Conservation (phyloP, 1,284 basidiomycete species). For the Pascua guehoae region DNA sequence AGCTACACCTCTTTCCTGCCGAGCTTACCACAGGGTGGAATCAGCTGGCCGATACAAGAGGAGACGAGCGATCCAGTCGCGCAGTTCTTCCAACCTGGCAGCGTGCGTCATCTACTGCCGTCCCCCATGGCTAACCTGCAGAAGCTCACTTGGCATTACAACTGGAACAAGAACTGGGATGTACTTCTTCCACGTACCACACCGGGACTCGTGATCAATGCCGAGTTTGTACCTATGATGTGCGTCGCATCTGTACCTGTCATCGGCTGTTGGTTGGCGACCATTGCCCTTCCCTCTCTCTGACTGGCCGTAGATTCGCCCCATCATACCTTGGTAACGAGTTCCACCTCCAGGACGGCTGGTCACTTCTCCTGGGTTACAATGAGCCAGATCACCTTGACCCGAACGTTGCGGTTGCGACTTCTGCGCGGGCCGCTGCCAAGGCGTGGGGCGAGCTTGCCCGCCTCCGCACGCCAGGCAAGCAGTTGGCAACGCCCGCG, state of each 20-base stretch:
- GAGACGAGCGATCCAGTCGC: conserved; percentile 37
- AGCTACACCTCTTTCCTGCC: background rate
- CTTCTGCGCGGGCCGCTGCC: conserved; percentile 11
- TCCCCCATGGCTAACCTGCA: background rate
- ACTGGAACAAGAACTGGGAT: conserved; percentile 47
- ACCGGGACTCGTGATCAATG: conserved; percentile 28
- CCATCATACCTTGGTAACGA: conserved; percentile 35
- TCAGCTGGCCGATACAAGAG: conserved; percentile 45
- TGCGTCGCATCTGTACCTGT: conserved; percentile 12
- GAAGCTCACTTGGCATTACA: conserved; percentile 43
- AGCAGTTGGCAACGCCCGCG: conserved; percentile 38
- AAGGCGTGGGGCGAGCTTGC: conserved; percentile 34
- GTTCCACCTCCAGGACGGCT: conserved; percentile 26
- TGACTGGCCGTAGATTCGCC: conserved; percentile 29
- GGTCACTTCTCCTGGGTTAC: conserved; percentile 35
- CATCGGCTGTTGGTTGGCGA: background rate
- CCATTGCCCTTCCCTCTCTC: background rate
- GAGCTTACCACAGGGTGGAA: conserved; percentile 28
- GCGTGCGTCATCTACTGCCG: conserved; percentile 20
- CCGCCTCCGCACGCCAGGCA: conserved; percentile 21
- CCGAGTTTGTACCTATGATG: conserved; percentile 47
- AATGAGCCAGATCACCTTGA: conserved; percentile 43
- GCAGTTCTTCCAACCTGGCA: conserved; percentile 37
- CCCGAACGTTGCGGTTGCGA: conserved; percentile 23
- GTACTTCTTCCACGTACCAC: conserved; percentile 30